These are phyloP conservation scores for Lepidium aucheri DNA, from an alignment of 345 rosid genomes.

Conservation along the genomic window DNA sequence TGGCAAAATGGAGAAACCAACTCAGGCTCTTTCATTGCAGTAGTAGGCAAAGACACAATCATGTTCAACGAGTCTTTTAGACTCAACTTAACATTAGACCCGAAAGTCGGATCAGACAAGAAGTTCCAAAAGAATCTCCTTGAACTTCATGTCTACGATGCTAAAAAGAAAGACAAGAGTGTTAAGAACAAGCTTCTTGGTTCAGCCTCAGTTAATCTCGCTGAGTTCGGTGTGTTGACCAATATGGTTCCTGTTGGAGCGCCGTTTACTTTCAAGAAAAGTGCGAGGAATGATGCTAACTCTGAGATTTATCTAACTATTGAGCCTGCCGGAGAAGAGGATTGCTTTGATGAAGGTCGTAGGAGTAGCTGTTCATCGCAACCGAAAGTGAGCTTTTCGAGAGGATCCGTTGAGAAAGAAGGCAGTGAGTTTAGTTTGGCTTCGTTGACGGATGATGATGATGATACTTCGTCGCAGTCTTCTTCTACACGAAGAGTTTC, in stretches of 20 bases:
- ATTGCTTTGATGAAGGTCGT: constrained; percentile 38
- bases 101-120: constrained; percentile 41
- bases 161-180: constrained; percentile 45
- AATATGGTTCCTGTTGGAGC: constrained; percentile 37
- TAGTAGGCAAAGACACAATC: constrained; percentile 49
- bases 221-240: constrained; percentile 58
- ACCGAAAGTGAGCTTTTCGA: constrained; percentile 21
- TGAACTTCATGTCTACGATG: constrained; percentile 63
- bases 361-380: constrained; percentile 56
- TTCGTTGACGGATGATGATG: constrained; percentile 72
- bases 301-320: constrained; percentile 54
- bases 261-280: constrained; percentile 57
- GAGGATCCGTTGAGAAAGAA: constrained; percentile 38
- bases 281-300: constrained; percentile 38
- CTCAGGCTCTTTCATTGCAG: constrained; percentile 54
- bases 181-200: constrained; percentile 76
- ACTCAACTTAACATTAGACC: constrained; percentile 42
- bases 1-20: constrained; percentile 68
- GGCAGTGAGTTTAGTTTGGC: constrained; percentile 50
- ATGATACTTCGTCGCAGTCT: constrained; percentile 50
- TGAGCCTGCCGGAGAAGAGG: constrained; percentile 52
- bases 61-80: constrained; percentile 56
- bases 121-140: constrained; percentile 64
- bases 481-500: constrained; percentile 36
- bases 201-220: constrained; percentile 65